phyloP scores from a whole-genome alignment of 2,329 filamentous ascomycete genomes.

The Fusarium poae region DNA sequence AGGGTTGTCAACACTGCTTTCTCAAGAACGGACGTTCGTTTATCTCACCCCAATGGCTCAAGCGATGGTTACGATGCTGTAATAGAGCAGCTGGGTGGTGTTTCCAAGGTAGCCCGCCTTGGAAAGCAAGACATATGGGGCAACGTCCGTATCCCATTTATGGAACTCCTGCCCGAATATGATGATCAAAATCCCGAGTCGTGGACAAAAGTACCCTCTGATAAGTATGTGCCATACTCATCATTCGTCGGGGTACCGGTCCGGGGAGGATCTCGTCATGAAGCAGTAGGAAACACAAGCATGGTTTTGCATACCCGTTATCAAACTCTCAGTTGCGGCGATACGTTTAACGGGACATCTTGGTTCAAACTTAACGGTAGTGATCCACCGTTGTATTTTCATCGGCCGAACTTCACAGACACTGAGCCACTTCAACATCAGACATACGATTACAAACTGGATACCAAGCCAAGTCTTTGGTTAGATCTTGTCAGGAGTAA shows the following conservation, averaged over 20 bases:
- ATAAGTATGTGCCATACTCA: neutral
- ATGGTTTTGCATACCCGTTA: conserved; percentile 3
- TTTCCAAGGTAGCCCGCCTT: neutral
- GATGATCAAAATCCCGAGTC: neutral
- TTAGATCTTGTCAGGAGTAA: neutral
- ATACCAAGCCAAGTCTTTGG: neutral
- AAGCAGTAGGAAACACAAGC: conserved; percentile 2
- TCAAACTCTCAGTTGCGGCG: neutral
- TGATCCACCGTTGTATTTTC: rapidly evolving
- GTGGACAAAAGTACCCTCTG: neutral
- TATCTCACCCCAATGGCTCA: neutral
- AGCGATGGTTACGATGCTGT: neutral
- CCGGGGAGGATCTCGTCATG: neutral
- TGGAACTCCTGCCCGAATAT: conserved; percentile 1
- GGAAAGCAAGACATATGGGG: conserved; percentile 6
- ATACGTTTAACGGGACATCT: neutral
- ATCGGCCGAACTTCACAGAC: neutral
- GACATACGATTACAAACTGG: neutral
- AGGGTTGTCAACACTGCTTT: neutral
- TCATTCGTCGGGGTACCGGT: conserved; percentile 10
- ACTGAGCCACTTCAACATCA: neutral
- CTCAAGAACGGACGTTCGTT: neutral
- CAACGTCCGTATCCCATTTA: conserved; percentile 12
- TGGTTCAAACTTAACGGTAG: neutral
- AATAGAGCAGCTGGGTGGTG: neutral